Evolutionary conservation across 345 rosid species (phyloP), one percentile per base, ranked within the genome.

Genomic region (Brassica carinata): DNA sequence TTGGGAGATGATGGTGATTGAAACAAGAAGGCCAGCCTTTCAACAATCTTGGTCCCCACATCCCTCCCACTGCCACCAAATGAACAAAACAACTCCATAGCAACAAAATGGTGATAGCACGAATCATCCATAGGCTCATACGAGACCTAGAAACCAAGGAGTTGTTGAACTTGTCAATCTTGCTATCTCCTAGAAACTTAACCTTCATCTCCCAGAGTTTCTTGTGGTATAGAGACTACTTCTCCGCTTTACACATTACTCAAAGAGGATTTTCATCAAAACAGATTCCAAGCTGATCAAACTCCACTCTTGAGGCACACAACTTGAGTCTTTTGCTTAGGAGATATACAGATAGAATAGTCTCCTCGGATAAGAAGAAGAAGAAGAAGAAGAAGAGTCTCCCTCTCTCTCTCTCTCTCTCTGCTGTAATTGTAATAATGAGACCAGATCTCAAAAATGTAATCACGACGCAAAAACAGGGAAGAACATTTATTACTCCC

Each of bases 71-170:
- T 36, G 98, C 89, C 74, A 95, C 91, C 84, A 94, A 81, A 75
- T 96, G 99, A 64, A 96, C 97, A 58, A 91, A 73, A 75, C 99
- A 96, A 27, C 98, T 96, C 99, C 99, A 96, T 2, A 96, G 85
- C 85, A 96, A 83, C 80, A 96, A 86, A 64, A 97, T 86, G 0
- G 97, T 89, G 69, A 97, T 85, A 68, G 98, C 99, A 2, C 99
- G 88, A 71, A 94, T 86, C 88, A 92, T 83, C 99, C 99, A 94
- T 77, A 92, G 77, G 84, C 94, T 91, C 90, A 85, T 88, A 73
- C 86, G 86, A 63, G 97, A 77, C 75, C 48, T 82, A 0, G 81
- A 82, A 45, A 72, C 84, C 74, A 82, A 45, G 0, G 84, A 87
- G 79, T 88, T 67, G 83, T 82, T 89, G 9, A 88, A 75, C 85